phyloP scores from a whole-genome alignment of 768 basidiomycete genomes.

The Termitomyces sp. region DNA sequence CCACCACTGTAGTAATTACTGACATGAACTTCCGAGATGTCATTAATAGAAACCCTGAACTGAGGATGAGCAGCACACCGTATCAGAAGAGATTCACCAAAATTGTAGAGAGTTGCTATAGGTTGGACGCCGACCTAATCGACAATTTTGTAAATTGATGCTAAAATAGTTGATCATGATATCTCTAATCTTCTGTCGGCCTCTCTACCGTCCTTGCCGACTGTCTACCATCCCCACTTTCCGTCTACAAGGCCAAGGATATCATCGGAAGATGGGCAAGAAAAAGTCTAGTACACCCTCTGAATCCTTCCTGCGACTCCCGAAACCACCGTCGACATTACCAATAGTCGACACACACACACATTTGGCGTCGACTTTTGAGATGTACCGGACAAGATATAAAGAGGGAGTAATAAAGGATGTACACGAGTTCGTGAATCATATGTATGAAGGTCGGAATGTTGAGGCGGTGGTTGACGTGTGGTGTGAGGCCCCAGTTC shows the following conservation, averaged over 20 bases:
- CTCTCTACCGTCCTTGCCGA: background rate
- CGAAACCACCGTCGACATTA: constrained; percentile 25
- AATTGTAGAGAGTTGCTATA: background rate
- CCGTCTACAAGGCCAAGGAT: background rate
- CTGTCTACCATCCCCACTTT: background rate
- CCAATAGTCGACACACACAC: constrained; percentile 81
- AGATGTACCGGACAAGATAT: constrained; percentile 57
- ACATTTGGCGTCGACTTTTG: constrained; percentile 72
- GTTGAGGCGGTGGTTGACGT: constrained; percentile 76
- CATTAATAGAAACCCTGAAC: too few species aligned
- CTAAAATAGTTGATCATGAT: constrained; percentile 5
- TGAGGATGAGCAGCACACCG: too few species aligned
- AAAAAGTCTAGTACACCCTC: constrained; percentile 30
- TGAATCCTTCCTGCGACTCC: constrained; percentile 32
- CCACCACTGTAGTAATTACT: background rate
- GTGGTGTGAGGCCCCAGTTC: constrained; percentile 81
- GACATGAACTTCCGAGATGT: background rate
- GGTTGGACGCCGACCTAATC: background rate
- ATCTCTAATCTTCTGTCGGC: constrained; percentile 1
- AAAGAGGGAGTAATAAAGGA: constrained; percentile 43
- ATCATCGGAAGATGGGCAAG: constrained; percentile 26
- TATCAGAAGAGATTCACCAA: background rate
- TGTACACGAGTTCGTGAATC: constrained; percentile 67
- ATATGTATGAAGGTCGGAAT: constrained; percentile 48
- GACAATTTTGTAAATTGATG: background rate